These are phyloP conservation scores for Aspergillus uvarum DNA, from an alignment of 2,329 filamentous ascomycete species.

Conservation along the genomic window DNA sequence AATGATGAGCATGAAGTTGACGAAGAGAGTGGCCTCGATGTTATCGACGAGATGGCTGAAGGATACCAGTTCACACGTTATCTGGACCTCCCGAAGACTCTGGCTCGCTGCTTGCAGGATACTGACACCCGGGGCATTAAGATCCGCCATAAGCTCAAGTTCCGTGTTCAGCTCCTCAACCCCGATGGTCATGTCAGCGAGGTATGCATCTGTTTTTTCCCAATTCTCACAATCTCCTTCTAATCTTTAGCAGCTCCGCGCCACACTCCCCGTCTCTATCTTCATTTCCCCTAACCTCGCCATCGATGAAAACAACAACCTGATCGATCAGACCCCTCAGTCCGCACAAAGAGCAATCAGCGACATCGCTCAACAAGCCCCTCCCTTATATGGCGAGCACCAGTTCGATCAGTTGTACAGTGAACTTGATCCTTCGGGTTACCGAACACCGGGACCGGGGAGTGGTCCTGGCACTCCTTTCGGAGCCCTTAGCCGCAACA, in stretches of 20 bases:
- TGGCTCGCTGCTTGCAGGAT: slow-evolving; percentile 84
- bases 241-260: slow-evolving; percentile 62
- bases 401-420: slow-evolving; percentile 87
- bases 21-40: slow-evolving; percentile 58
- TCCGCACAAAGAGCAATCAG: slow-evolving; percentile 51
- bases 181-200: slow-evolving; percentile 94
- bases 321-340: slow-evolving; percentile 62
- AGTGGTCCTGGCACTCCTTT: slow-evolving; percentile 80
- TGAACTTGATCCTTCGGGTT: slow-evolving; percentile 77
- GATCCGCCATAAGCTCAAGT: slow-evolving; percentile 85
- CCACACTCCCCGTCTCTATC: slow-evolving; percentile 84
- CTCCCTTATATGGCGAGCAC: slow-evolving; percentile 91
- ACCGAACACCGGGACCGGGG: slow-evolving; percentile 68
- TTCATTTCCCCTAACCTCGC: slow-evolving; percentile 95
- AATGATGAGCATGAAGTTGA: slow-evolving; percentile 70
- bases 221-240: background rate
- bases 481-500: slow-evolving; percentile 64
- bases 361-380: slow-evolving; percentile 66
- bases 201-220: slow-evolving; percentile 46
- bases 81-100: slow-evolving; percentile 72
- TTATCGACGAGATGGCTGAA: slow-evolving; percentile 59
- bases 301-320: slow-evolving; percentile 80
- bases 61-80: slow-evolving; percentile 60
- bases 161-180: slow-evolving; percentile 88
- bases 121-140: slow-evolving; percentile 87